Evolutionary conservation across 169 alveolate genomes (phyloP).

Genomic region (Plasmodium coatneyi): DNA sequence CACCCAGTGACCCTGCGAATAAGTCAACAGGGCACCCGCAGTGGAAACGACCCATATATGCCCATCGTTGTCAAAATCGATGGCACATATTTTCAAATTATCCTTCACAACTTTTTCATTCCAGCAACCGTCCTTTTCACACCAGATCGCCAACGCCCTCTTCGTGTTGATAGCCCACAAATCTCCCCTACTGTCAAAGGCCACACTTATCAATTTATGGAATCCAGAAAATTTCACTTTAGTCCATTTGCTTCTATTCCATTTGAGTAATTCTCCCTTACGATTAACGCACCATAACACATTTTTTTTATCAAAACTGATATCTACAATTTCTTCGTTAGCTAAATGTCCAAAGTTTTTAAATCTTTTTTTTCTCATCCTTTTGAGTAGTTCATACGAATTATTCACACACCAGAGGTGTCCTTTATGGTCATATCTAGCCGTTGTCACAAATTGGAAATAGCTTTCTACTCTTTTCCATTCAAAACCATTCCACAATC

Average conservation of each 20-base stretch:
- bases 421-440: conserved; percentile 72
- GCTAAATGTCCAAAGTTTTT: conserved; percentile 46
- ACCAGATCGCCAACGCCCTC: conserved; percentile 63
- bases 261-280: conserved; percentile 64
- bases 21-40: conserved; percentile 58
- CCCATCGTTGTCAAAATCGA: conserved; percentile 62
- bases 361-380: conserved; percentile 10
- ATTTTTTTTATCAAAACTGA: conserved; percentile 70
- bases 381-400: conserved; percentile 41
- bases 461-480: conserved; percentile 36
- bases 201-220: conserved; percentile 46
- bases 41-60: conserved; percentile 62
- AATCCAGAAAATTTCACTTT: conserved; percentile 46
- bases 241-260: conserved; percentile 64
- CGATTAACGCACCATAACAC: conserved; percentile 71
- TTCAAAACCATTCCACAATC: conserved; percentile 75
- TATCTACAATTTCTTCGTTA: conserved; percentile 65
- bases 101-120: conserved; percentile 45
- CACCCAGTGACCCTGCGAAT: conserved; percentile 56
- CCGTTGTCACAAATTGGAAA: conserved; percentile 42
- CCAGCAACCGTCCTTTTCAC: conserved; percentile 47
- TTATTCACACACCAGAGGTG: conserved; percentile 54
- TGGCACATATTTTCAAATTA: conserved; percentile 45
- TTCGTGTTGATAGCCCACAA: conserved; percentile 71
- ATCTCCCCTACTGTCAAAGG: conserved; percentile 70